Conservation (phyloP, 306 rosid species). For the Rosa persica region DNA sequence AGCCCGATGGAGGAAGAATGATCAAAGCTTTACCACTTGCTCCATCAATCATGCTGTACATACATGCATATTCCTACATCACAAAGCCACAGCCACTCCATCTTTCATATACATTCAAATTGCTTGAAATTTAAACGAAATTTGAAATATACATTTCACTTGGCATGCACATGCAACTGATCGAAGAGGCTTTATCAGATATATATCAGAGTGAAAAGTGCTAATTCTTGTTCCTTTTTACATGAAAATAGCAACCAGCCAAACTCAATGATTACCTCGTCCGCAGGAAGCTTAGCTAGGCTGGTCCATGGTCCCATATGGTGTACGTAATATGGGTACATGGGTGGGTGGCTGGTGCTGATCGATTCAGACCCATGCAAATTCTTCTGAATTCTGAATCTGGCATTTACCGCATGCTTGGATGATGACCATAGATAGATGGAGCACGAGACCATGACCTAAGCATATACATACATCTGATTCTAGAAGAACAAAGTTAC, state of each 20-base stretch:
- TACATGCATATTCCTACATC: neutral
- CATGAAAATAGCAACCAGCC: neutral
- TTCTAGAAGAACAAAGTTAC: neutral
- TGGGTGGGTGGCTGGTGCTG: too few relatives aligned
- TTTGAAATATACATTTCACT: neutral
- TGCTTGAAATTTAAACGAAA: neutral
- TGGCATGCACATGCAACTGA: neutral
- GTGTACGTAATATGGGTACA: neutral
- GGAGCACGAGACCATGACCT: neutral
- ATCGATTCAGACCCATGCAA: neutral
- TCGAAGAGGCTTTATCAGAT: neutral
- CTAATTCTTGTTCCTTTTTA: neutral
- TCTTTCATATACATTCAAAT: neutral
- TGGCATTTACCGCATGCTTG: conserved; percentile 8
- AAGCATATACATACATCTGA: neutral
- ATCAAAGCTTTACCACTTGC: neutral
- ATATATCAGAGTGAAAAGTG: neutral
- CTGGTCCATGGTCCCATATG: neutral
- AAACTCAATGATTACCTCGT: neutral
- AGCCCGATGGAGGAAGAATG: neutral
- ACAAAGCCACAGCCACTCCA: neutral
- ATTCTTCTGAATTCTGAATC: conserved; percentile 7
- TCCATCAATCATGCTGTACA: neutral
- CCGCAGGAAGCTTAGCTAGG: neutral
- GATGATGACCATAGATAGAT: neutral